Base-by-base conservation (phyloP, 495 filamentous ascomycete species). In the Penicillium paxilli region DNA sequence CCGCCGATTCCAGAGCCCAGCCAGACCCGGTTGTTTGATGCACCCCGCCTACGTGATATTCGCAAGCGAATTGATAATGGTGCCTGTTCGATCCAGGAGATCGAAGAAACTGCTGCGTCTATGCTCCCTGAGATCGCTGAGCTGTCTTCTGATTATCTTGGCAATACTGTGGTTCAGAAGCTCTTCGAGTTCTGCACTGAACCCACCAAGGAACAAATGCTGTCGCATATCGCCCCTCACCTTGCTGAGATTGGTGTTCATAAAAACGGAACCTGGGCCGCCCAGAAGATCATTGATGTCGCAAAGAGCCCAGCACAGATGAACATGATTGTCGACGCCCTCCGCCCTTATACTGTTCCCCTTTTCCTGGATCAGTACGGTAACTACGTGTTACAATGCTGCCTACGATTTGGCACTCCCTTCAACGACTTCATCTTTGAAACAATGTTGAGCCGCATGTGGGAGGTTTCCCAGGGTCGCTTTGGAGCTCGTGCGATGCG, bases 111-210 rank as follows among this genome's bases (percentile, higher is more conserved):
- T 61, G 95, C 94, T 26, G 75, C 87, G 22, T 87, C 86, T 25
- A 98, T 98, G 95, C 82, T 98, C 14, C 89, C 91, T 23, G 94
- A 98, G 73, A 92, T 98, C 64, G 91, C 93, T 11, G 94, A 98
- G 69, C 80, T 98, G 16, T 79, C 94, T 17, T 92, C 91, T 9
- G 94, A 98, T 65, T 98, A 98, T 60, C 82, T 98, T 49, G 94
- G 94, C 59, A 98, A 98, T 71, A 98, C 94, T 1, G 94, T 98
- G n/a, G 94, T 98, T 21, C 94, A 98, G 70, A 98, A 98, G 71
- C 74, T 98, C 45, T 98, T 98, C 64, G 93, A 98, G 65, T 92
- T 87, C 69, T 97, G 92, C 72, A 96, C 92, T 0, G 94, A 98
- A 63, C 71, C 81, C 12, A 84, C 91, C 42, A 92, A 95, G 63